Evolutionary conservation across 805 yeast genomes (phyloP), one percentile per base, ranked within the genome.

Genomic region (Vanderwaltozyma yarrowii): DNA sequence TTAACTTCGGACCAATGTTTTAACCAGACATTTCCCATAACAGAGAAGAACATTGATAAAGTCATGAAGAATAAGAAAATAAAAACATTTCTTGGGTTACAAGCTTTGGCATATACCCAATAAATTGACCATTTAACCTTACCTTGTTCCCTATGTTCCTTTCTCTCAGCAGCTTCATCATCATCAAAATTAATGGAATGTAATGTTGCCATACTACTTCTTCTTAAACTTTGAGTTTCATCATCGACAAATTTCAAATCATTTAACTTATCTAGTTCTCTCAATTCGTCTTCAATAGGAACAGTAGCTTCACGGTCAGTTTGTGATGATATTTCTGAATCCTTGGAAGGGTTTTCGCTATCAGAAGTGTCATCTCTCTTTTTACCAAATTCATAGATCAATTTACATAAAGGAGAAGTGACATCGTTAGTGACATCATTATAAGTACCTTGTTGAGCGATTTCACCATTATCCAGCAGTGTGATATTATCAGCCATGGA

Each of bases 1-100:
- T 89, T 92, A 17, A 81, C 74, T 57, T 92, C 99, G 11, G 97
- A 84, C 98, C 98, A 92, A 60, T 85, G 85, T 60, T 92, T 92
- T 52, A 92, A 73, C 99, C 99, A 92, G 38, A 89, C 74, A 56
- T 80, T 87, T 27, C 87, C 78, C 32, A 65, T 64, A 36, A 85
- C 89, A 40, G 78, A 71, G 35, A 78, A 52, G 10, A 70, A 55
- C 71, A 75, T 80, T 0, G 84, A 70, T 5, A 71, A 33, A n/a
- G 80, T 52, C 44, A 82, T 69, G 45, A 76, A 68, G 0, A 55
- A 37, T 36, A 86, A 47, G 54, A 78, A 80, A 2, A 80, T 49
- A 0, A 67, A 19, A 14, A 87, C 94, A 43, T 74, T 75, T 35
- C 53, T 62, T 8, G 80, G 72, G 44, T 85, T 85, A 65, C 96